Evolutionary conservation across 371 early-diverging fungal genomes (phyloP).

Genomic region (Capillidium rhysosporum): DNA sequence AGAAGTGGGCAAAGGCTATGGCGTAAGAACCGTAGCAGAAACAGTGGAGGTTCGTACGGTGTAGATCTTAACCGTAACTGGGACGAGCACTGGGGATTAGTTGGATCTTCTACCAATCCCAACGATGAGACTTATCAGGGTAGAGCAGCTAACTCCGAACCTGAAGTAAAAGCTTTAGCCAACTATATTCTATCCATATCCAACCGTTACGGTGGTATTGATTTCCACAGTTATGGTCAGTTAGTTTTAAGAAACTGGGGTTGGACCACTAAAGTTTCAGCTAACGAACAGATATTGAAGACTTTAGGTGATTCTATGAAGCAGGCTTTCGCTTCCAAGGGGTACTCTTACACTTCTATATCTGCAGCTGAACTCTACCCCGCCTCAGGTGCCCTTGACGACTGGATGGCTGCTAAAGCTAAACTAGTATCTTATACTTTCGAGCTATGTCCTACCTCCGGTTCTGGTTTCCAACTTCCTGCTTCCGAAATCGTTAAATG

Average conservation of each 20-base stretch:
- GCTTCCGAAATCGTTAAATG: constrained; percentile 3
- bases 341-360: constrained; percentile 1
- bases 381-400: constrained; percentile 5
- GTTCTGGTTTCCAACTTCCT: constrained; percentile 1
- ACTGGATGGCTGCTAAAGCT: constrained; percentile 5
- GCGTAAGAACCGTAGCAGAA: constrained; percentile 30
- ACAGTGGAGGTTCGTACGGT: constrained; percentile 12
- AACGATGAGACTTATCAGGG: constrained; percentile 31
- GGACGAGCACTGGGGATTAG: constrained; percentile 30
- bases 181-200: constrained; percentile 20
- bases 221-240: constrained; percentile 30
- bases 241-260: constrained; percentile 23
- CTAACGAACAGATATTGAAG: constrained; percentile 10
- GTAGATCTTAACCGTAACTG: constrained; percentile 28
- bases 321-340: not conserved
- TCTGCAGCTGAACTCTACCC: constrained; percentile 1
- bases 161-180: constrained; percentile 26
- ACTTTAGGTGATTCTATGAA: not conserved
- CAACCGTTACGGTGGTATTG: constrained; percentile 28
- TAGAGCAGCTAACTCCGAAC: constrained; percentile 24
- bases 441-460: not conserved
- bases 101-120: constrained; percentile 24
- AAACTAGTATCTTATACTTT: constrained; percentile 2
- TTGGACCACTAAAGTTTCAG: constrained; percentile 13
- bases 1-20: constrained; percentile 25